Evolutionary conservation across 305 asterid genomes (phyloP), one percentile per base, ranked within the genome.

Genomic region (Stenogyne calaminthoides): DNA sequence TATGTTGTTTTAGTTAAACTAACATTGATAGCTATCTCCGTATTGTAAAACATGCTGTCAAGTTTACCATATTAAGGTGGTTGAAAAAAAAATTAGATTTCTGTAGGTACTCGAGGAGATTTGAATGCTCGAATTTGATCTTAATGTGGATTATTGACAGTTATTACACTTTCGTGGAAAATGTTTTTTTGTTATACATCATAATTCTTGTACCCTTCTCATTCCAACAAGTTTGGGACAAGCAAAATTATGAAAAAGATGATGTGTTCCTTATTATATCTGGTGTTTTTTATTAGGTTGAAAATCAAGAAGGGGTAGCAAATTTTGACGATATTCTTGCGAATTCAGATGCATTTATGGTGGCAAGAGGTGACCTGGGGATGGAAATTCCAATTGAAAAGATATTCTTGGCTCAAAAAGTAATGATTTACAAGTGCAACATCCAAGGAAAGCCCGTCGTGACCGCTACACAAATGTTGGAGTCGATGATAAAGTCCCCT

Each of bases 401-500:
- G 84, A 88, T 88, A 40, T 88, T 88, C 32, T 73, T 88, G 37
- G 96, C 93, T 52, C 96, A 89, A 78, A 89, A 87, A 75, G 87
- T 84, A 56, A 89, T 89, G 96, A 75, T 87, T 0, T 81, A 88
- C 89, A 88, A 88, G 76, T 89, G 93, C 61, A 89, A 89, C 65
- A 75, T 87, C 80, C 85, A 77, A 63, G 96, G 96, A 8, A 89
- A 89, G 72, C 93, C 93, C 5, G 93, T 89, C 6, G 91, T 89
- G 8, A 84, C 96, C 0, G 91, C 96, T 36, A 89, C 96, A 16
- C 93, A 89, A 71, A 89, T 89, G 96, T 76, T 89, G 75, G 93
- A 89, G 75, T 87, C 96, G 56, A 87, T 89, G 96, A 89, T 89
- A 81, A 89, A 89, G 78, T 87, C 91, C 32, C 93, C 96, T 1